Base-by-base conservation (phyloP, 1,139 yeast species). In the Lodderomyces beijingensis region DNA sequence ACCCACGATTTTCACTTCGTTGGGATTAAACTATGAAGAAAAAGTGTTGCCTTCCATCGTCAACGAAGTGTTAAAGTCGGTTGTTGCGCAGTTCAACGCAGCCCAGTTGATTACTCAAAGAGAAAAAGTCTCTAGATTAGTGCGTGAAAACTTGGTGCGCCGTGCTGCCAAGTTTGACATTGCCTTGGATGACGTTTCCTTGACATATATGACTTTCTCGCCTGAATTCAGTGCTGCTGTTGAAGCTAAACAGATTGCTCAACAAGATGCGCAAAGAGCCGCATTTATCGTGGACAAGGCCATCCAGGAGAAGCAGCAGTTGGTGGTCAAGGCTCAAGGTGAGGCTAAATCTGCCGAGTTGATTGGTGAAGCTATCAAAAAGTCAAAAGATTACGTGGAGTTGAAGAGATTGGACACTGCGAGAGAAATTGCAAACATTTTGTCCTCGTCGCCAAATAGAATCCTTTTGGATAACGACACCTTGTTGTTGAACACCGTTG, bases 191-290 rank as follows among this genome's bases (percentile, higher is more conserved):
- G 98, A 91, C 62, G 98, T 93, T 31, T 91, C 98, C 5, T 74
- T 89, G 54, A 91, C 97, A 2, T 85, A 68, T 51, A 93, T 91
- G 96, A 86, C 96, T 1, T 91, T 91, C 60, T 85, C 95, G 3
- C 99, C 99, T 16, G 98, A 91, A 61, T 91, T 91, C 61, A 89
- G 97, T 35, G 80, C 83, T 30, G 98, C 99, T 2, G 99, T 91
- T 34, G 99, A 91, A 65, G 95, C 96, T 39, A 91, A 91, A 65
- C 98, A 91, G 66, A 91, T 91, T 59, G 98, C 99, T 22, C 98
- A 93, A 63, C 99, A 91, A 67, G 98, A 91, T 58, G 97, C 98
- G 18, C 96, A 91, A 65, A 79, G 95, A 59, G 97, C 98, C 10
- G 96, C 97, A 0, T 93, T 89, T 48, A 71, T 91, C 33, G 98